Base-by-base conservation (phyloP, 129 eudicot species). In the Chrysanthemum lavandulifolium region DNA sequence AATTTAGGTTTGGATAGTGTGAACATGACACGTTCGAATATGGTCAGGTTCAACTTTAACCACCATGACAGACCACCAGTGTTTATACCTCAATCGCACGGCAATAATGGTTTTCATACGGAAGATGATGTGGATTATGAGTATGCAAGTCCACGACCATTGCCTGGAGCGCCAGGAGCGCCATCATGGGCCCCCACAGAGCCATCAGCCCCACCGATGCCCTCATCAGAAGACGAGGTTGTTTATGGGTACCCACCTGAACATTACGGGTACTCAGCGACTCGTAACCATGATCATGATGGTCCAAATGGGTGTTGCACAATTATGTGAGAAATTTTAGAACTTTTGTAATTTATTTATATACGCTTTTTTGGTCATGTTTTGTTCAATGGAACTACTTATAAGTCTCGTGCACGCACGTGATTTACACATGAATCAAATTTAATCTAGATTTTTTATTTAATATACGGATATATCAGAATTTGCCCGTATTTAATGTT, bases 241-340 rank as follows among this genome's bases (percentile, higher is more conserved):
- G 78, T 63, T 52, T 51, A 73, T 63, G 64, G 78, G n/a, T 31
- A 73, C 25, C 78, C 78, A 49, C 40, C 54, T 2, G 25, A 73
- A 53, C 65, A 16, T 5, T 53, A 73, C 31, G 78, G 53, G 23
- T 50, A 15, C 71, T 5, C 56, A 4, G 8, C 25, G 6, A 62
- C 59, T 58, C 12, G 33, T 67, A 27, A 5, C 36, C 49, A 6
- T 65, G 45, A 18, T 25, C 33, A 13, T 48, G 58, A 73, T 29
- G 36, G 16, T 25, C 69, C 19, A 59, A 10, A 59, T 72, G 76
- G 68, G 21, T 16, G 36, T 51, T 61, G 69, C 52, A n/a, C 33
- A 19, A 54, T 64, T 54, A 14, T 67, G 47, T 67, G 10, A 31
- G 59, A 23, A 58, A 6, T 31, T 58, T 58, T 58, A 5, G 19